Evolutionary conservation across 2,329 filamentous ascomycete genomes (phyloP), one percentile per base, ranked within the genome.

Genomic region (Aureobasidium sp.): DNA sequence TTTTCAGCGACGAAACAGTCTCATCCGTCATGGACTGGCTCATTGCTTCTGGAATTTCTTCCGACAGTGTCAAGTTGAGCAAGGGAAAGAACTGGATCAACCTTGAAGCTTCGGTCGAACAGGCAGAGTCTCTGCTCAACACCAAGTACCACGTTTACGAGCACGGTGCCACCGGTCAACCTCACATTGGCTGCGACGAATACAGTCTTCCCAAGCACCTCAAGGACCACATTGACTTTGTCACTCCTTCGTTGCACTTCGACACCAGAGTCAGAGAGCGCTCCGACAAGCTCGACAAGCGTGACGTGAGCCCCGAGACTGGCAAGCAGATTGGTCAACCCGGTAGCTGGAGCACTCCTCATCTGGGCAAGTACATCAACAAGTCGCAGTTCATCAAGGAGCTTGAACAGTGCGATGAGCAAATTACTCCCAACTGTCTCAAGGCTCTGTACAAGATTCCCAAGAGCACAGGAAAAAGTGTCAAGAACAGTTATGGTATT

Each of bases 351-450:
- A 65, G 60, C 41, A 56, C 66, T 7, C 66, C 67, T 3, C 68
- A 70, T 44, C 45, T 61, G 17, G 64, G 49, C 10, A 37, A 57
- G n/a, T 53, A 41, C 22, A 42, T 55, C 55, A 51, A 25, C 27
- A 58, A 58, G 22, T 57, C 58, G 32, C 59, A 58, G 44, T 59
- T 62, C 45, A 62, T 62, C 54, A 53, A 59, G 21, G 61, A 70
- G 48, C 62, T 73, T 11, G 58, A 64, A 37, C 63, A 63, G 35
- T 84, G 81, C 61, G 74, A 78, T 58, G 64, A 66, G 12, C 73
- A 76, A 60, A 80, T 83, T 57, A 82, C 79, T 0, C 78, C 79
- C 0, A 71, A 72, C 37, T 84, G 80, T 59, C 57, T 70, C n/a
- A 59, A 66, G 7, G 64, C 63, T 8, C 57, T 71, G 3, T 71